Conservation (phyloP, 208 protist species). For the Crithidia thermophila region DNA sequence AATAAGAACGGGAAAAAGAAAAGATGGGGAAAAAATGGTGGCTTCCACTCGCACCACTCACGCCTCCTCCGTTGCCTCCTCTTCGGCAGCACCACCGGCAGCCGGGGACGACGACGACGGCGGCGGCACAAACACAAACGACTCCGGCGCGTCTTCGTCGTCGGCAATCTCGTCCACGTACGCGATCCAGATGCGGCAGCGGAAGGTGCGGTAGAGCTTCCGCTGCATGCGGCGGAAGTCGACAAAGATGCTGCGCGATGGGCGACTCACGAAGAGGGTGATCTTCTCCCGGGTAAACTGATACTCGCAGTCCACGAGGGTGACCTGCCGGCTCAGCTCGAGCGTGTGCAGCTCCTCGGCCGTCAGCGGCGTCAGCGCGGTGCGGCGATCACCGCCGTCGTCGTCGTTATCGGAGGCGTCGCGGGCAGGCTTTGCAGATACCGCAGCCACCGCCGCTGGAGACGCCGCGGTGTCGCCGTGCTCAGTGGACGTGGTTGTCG, state of each 20-base stretch:
- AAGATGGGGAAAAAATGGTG: neutral
- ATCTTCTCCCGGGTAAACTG: slow-evolving; percentile 73
- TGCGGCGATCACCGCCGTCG: slow-evolving; percentile 20
- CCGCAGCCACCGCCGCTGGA: neutral
- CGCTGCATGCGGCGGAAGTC: slow-evolving; percentile 82
- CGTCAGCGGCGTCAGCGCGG: slow-evolving; percentile 13
- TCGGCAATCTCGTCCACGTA: slow-evolving; percentile 71
- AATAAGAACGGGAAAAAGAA: slow-evolving; percentile 11
- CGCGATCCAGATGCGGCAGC: slow-evolving; percentile 78
- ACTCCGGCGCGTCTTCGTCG: slow-evolving; percentile 44
- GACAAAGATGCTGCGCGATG: slow-evolving; percentile 49
- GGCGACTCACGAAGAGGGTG: slow-evolving; percentile 65
- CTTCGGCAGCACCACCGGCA: neutral
- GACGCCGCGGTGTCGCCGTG: neutral
- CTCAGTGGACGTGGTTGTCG: too few relatives aligned
- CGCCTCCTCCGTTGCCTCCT: neutral
- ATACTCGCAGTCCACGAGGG: slow-evolving; percentile 64
- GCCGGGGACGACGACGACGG: slow-evolving; percentile 11
- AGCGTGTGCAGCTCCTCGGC: slow-evolving; percentile 24
- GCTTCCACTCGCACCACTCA: neutral
- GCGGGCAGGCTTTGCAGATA: neutral
- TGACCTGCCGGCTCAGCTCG: slow-evolving; percentile 34
- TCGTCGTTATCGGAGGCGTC: slow-evolving; percentile 11
- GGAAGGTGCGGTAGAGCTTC: slow-evolving; percentile 62
- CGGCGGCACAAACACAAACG: slow-evolving; percentile 34